Conservation (phyloP, 306 rosid genomes). For the Ammopiptanthus mongolicus region DNA sequence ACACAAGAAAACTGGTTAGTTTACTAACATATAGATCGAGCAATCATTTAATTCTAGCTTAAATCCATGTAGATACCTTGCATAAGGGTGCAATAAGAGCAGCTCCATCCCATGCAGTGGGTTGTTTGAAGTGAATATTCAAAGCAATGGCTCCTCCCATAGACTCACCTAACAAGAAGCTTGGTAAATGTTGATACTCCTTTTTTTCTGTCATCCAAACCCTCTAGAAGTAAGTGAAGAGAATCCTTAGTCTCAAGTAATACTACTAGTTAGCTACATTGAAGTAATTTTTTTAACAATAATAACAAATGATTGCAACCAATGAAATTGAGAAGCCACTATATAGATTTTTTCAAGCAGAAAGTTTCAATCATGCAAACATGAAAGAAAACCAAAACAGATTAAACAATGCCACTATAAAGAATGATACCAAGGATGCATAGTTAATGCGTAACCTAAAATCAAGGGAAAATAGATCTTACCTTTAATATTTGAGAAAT, state of each 20-base stretch:
- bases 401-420: not conserved
- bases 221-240: not conserved
- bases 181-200: slow-evolving; percentile 57
- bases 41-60: not conserved
- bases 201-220: slow-evolving; percentile 46
- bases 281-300: not conserved
- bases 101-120: slow-evolving; percentile 79
- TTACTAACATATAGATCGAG: not conserved
- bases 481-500: slow-evolving; percentile 77
- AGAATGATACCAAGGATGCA: slow-evolving; percentile 10
- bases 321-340: not conserved
- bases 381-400: not conserved
- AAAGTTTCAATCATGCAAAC: not conserved
- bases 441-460: not conserved
- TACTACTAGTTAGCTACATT: not conserved
- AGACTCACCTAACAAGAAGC: slow-evolving; percentile 88
- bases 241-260: not conserved
- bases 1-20: slow-evolving; percentile 22
- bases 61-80: slow-evolving; percentile 53
- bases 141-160: slow-evolving; percentile 96
- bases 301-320: not conserved
- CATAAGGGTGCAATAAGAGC: slow-evolving; percentile 90
- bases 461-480: not conserved
- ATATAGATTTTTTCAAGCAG: not conserved
- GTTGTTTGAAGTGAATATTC: slow-evolving; percentile 84